Base-by-base conservation (phyloP, 306 rosid species). In the Pyrus betulifolia region DNA sequence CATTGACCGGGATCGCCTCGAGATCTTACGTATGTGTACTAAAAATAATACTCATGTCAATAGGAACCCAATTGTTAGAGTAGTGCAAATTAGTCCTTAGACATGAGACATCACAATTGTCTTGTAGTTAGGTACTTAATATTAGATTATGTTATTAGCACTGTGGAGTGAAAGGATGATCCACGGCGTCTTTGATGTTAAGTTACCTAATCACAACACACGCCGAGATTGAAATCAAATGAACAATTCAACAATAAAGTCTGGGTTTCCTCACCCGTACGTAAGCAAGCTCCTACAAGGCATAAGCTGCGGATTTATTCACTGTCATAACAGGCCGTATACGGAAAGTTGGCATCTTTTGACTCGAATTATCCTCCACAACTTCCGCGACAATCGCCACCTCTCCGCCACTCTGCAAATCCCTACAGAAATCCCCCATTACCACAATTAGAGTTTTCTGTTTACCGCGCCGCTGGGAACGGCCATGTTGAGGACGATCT, bases 341-440 rank as follows among this genome's bases (percentile, higher is more conserved):
- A 46, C 97, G 82, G 80, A 92, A 71, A 15, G 95, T 92, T 76
- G 90, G 96, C 97, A 92, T 86, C 81, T 88, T 95, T 61, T 74
- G 84, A 67, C 92, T 86, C 22, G 96, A 89, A 74, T 95, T 95
- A 77, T 90, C 89, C 80, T 95, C 99, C 59, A 92, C 99, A 69
- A 95, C 81, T 75, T 92, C 97, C 4, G 97, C 99, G 15, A 90
- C 88, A 67, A 95, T 85, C 11, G 99, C 90, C 8, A 93, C 93
- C 81, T 95, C 97, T 67, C 96, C 93, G 13, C 97, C 98, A 71
- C 91, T 90, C 98, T 89, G 82, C 51, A 21, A 38, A 64, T 25
- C 27, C 27, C 0, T 25, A 25, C 27, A 25, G 27, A 25, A 25
- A 25, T 25, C 27, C 27, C 27, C 27, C 27, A 25, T 25, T 25